Base-by-base conservation (phyloP, 73 alveolate species). In the Paramecium caudatum region DNA sequence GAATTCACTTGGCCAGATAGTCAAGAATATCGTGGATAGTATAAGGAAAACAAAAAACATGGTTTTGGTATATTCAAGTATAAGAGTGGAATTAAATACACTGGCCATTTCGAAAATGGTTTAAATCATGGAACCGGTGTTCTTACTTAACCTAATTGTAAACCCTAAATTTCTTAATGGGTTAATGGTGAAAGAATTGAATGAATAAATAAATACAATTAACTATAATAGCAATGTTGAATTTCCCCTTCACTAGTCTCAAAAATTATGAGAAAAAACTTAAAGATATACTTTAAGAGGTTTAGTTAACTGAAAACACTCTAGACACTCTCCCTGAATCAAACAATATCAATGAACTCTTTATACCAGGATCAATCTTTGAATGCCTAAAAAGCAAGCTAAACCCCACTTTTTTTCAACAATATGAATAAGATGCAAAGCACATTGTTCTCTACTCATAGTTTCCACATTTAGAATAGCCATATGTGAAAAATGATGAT, bases 31-130 rank as follows among this genome's bases (percentile, higher is more conserved):
- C 19, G 82, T 9, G 94, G 94, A 27, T 81, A 34, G 41, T 81
- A 92, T 82, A 9, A 30, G 25, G 4, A 92, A 10, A 93, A 93
- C 46, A 94, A 94, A 70, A 91, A 90, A 45, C 21, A 90, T 61
- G 97, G 97, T 37, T 92, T 80, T 65, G 97, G 97, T 47, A 91
- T 93, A 16, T 93, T 78, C 46, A 82, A 49, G 16, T 92, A 87
- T 87, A 90, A 82, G 48, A 91, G 90, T 91, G 94, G 95, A 21
- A 55, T 90, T 46, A 82, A 82, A 19, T 94, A 90, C 84, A 46
- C 82, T 27, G 96, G 96, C 1, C 46, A 91, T 50, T 94, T 94
- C 95, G 74, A 84, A 62, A 94, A 92, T 50, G 98, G 97, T 33
- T 90, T 82, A 39, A 85, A 95, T 12, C 93, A 95, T 91, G 97